Base-by-base conservation (phyloP, 768 basidiomycete species). In the Calocybe indica region DNA sequence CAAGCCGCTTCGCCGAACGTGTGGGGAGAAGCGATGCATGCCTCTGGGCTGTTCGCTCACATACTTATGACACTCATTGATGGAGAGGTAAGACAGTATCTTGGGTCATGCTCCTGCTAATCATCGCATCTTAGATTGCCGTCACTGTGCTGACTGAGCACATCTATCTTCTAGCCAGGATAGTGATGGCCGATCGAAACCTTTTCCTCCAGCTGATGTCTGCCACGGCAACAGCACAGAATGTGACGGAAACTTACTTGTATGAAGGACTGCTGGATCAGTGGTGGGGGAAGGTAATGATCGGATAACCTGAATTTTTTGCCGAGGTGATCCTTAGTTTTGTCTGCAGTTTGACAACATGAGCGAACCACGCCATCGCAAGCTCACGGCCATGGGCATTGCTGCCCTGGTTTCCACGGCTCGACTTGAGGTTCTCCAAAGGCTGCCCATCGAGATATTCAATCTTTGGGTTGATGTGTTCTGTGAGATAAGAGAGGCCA, bases 391-490 rank as follows among this genome's bases (percentile, higher is more conserved):
- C 8, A 84, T 95, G 72, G 90, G 86, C 1, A 78, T 89, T 38
- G 88, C 88, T 2, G 70, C 76, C 38, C 74, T 94, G 3, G 81
- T 89, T 33, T 79, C 88, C 0, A 90, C 89, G 0, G 88, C 80
- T 9, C 77, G 80, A 14, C 74, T 75, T 0, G 84, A 89, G 55
- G 82, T 92, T 8, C 76, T 95, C 7, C 71, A 76, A 30, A 76
- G 87, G 13, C 66, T 95, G 22, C 74, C 80, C 10, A 76, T 73
- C 3, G 92, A 93, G 55, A 79, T 91, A 22, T 88, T 89, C 63
- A 87, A 89, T 57, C 65, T 92, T 29, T 95, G 92, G 92, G 68
- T 86, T 35, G 92, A 93, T 52, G 92, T 93, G 5, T 82, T 94
- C 45, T 86, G 84, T 10, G 91, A 93, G 61, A 73, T 93, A 43